Evolutionary conservation across 345 rosid genomes (phyloP).

Genomic region (Pseudoturritis turrita): DNA sequence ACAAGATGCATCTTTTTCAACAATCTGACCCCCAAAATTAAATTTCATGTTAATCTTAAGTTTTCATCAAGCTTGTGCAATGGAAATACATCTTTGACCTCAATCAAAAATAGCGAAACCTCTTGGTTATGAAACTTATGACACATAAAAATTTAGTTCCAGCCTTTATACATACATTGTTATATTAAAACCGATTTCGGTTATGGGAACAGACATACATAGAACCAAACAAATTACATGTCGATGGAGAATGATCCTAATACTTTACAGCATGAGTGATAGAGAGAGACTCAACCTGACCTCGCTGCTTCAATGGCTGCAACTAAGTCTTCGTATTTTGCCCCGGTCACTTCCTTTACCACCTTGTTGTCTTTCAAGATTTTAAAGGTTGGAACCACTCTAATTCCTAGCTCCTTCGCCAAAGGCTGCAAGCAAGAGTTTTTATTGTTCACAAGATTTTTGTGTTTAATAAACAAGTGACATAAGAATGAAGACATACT

Average conservation of each 20-base stretch:
- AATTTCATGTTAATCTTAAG: neutral
- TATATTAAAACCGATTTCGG: neutral
- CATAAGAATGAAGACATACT: neutral
- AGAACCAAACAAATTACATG: constrained; percentile 14
- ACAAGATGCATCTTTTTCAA: neutral
- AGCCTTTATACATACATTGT: constrained; percentile 11
- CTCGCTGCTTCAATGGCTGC: constrained; percentile 65
- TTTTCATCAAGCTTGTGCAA: neutral
- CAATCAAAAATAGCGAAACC: neutral
- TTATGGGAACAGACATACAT: constrained; percentile 3
- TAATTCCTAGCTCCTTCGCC: constrained; percentile 92
- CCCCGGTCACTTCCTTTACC: constrained; percentile 76
- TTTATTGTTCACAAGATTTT: neutral
- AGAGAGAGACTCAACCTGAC: constrained; percentile 43
- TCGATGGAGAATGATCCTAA: constrained; percentile 6
- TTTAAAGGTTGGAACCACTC: constrained; percentile 88
- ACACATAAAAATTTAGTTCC: neutral
- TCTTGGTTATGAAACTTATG: neutral
- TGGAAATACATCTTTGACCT: neutral
- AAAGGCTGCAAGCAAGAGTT: constrained; percentile 51
- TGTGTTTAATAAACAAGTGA: neutral
- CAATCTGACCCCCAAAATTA: neutral
- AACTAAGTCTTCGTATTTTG: constrained; percentile 74
- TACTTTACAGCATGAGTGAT: constrained; percentile 19
- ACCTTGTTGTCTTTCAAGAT: constrained; percentile 63